Conservation (phyloP, 2,329 filamentous ascomycete species). For the Byssothecium circinans region DNA sequence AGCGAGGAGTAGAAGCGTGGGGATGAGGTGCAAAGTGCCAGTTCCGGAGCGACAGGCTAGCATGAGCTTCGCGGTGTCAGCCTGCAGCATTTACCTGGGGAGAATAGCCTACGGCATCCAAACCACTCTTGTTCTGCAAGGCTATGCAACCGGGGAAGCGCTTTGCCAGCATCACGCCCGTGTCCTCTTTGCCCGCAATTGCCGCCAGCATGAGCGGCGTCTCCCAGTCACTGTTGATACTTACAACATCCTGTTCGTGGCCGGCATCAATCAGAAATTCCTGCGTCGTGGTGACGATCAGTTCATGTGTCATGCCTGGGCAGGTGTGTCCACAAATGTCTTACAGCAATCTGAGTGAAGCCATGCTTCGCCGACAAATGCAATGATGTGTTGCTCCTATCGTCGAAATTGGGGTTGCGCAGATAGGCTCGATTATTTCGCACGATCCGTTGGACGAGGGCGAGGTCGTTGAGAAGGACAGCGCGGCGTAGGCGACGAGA, state of each 20-base stretch:
- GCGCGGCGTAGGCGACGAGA: slow-evolving; percentile 77
- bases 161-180: slow-evolving; percentile 71
- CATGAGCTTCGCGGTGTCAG: slow-evolving; percentile 38
- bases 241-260: slow-evolving; percentile 73
- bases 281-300: slow-evolving; percentile 41
- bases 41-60: slow-evolving; percentile 42
- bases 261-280: slow-evolving; percentile 70
- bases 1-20: slow-evolving; percentile 36
- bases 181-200: slow-evolving; percentile 67
- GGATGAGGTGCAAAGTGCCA: slow-evolving; percentile 49
- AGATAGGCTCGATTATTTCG: slow-evolving; percentile 70
- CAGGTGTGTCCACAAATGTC: slow-evolving; percentile 16
- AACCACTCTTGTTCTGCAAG: slow-evolving; percentile 66
- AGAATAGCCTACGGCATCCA: slow-evolving; percentile 62
- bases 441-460: slow-evolving; percentile 76
- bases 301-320: background rate
- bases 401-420: slow-evolving; percentile 75
- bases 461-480: slow-evolving; percentile 72
- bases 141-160: slow-evolving; percentile 64
- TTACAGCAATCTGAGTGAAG: slow-evolving; percentile 65
- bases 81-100: slow-evolving; percentile 2
- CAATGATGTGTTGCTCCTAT: slow-evolving; percentile 79
- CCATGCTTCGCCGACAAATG: slow-evolving; percentile 79
- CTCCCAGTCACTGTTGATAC: slow-evolving; percentile 76
- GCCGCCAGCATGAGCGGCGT: slow-evolving; percentile 82